Percentiles rank a stretch among this genome's conserved stretches.
phyloP scores from a whole-genome alignment of 192 early-diverging fungal species.

The Endogone sp. region DNA sequence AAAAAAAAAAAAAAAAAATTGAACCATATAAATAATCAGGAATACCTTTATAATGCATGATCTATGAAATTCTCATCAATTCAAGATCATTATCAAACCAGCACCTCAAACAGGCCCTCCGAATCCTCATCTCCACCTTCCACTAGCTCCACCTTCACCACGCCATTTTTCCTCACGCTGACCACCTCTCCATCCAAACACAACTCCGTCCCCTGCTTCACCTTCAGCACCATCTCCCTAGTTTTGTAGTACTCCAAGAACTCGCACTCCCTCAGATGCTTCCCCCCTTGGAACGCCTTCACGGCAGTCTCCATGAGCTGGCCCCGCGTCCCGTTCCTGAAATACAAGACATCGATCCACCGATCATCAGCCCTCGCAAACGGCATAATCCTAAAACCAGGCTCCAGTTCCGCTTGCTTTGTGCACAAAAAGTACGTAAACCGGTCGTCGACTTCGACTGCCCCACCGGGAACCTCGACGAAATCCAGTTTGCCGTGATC shows the following conservation, averaged over 20 bases:
- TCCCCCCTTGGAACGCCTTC: constrained; percentile 25
- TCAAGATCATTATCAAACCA: no score
- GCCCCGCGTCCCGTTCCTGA: constrained; percentile 28
- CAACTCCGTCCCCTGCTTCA: constrained; percentile 28
- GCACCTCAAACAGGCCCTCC: no score
- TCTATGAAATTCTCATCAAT: no score
- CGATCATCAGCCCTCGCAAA: constrained; percentile 34
- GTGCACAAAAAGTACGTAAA: constrained; percentile 45
- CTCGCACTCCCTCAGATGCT: constrained; percentile 29
- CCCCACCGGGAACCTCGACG: neutral
- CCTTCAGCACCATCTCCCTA: constrained; percentile 27
- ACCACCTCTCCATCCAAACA: constrained; percentile 46
- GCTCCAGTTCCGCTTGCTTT: constrained; percentile 43
- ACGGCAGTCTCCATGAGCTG: constrained; percentile 28
- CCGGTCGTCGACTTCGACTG: constrained; percentile 7
- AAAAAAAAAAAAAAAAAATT: no score
- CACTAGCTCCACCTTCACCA: constrained; percentile 7
- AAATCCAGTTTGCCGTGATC: constrained; percentile 7
- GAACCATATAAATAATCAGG: no score
- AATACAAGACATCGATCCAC: constrained; percentile 38
- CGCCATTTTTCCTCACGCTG: constrained; percentile 6
- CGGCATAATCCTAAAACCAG: constrained; percentile 41
- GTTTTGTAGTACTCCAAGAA: constrained; percentile 42
- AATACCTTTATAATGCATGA: no score
- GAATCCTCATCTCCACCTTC: neutral